These are phyloP conservation scores for Cladosporium sp. DNA, from an alignment of 2,329 filamentous ascomycete genomes.

Conservation along the genomic window DNA sequence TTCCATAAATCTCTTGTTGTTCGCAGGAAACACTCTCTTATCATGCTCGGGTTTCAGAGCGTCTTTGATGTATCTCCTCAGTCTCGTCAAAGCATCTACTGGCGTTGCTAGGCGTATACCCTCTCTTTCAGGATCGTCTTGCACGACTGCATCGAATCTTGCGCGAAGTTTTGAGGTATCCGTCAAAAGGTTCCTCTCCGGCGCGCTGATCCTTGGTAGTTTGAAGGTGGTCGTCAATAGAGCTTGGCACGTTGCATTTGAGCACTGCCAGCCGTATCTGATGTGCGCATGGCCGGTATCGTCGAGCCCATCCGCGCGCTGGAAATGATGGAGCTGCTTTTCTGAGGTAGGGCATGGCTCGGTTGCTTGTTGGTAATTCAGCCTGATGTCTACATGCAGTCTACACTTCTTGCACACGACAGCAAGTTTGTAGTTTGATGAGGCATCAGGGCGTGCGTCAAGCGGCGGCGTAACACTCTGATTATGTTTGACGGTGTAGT, in stretches of 20 bases:
- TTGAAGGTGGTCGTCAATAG: slow-evolving; percentile 54
- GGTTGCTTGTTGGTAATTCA: slow-evolving; percentile 51
- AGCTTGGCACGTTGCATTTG: slow-evolving; percentile 57
- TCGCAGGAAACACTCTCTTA: slow-evolving; percentile 56
- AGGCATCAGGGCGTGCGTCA: slow-evolving; percentile 40
- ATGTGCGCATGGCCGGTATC: slow-evolving; percentile 33
- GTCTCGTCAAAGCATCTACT: slow-evolving; percentile 56
- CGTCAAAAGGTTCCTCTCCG: slow-evolving; percentile 54
- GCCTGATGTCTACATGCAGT: slow-evolving; percentile 59
- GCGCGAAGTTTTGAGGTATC: slow-evolving; percentile 53
- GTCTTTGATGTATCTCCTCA: slow-evolving; percentile 62
- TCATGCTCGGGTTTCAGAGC: slow-evolving; percentile 52
- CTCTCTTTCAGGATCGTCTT: slow-evolving; percentile 55
- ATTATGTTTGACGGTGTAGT: slow-evolving; percentile 56
- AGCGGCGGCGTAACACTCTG: slow-evolving; percentile 53
- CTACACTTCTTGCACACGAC: slow-evolving; percentile 63
- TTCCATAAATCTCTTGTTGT: slow-evolving; percentile 65
- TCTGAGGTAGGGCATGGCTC: slow-evolving; percentile 49
- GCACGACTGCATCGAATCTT: slow-evolving; percentile 55
- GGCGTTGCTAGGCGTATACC: slow-evolving; percentile 53
- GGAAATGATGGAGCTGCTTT: slow-evolving; percentile 63
- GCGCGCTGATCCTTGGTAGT: slow-evolving; percentile 52
- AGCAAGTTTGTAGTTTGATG: slow-evolving; percentile 56
- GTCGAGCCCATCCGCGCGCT: slow-evolving; percentile 24
- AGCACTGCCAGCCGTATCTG: slow-evolving; percentile 57